These are phyloP conservation scores for Tillandsia leiboldiana DNA, from an alignment of 176 grass and related monocot genomes.

Conservation along the genomic window DNA sequence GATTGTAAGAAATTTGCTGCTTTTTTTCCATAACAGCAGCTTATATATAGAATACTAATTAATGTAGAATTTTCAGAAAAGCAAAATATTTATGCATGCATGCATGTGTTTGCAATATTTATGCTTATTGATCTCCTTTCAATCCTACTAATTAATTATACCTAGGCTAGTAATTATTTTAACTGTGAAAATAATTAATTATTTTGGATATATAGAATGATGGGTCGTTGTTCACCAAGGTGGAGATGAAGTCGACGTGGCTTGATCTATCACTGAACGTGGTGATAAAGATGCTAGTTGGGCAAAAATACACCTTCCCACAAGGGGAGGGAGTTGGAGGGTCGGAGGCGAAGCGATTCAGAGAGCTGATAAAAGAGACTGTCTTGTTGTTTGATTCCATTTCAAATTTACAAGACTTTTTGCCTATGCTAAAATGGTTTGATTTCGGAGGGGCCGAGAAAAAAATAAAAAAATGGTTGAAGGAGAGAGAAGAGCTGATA, in stretches of 20 bases:
- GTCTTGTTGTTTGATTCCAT: background rate
- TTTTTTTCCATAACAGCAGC: too few species aligned
- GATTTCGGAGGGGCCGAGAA: background rate
- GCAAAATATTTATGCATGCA: too few species aligned
- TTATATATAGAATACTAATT: too few species aligned
- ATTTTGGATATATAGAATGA: background rate
- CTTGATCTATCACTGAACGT: slow-evolving; percentile 43
- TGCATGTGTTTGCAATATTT: too few species aligned
- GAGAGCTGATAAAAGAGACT: background rate
- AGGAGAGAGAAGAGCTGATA: background rate
- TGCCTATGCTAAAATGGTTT: background rate
- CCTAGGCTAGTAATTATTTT: too few species aligned
- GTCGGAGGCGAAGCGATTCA: background rate
- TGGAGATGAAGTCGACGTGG: slow-evolving; percentile 18
- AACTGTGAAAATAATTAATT: too few species aligned
- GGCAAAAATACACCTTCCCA: slow-evolving; percentile 9
- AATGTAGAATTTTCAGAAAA: too few species aligned
- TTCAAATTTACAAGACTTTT: background rate
- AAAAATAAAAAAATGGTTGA: background rate
- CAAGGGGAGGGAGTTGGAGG: background rate
- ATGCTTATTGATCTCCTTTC: too few species aligned
- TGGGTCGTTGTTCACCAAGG: background rate
- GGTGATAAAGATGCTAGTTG: slow-evolving; percentile 23
- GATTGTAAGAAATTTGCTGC: too few species aligned
- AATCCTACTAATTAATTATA: too few species aligned